Evolutionary conservation across 768 basidiomycete genomes (phyloP).

Genomic region (Lactifluus piperatus): DNA sequence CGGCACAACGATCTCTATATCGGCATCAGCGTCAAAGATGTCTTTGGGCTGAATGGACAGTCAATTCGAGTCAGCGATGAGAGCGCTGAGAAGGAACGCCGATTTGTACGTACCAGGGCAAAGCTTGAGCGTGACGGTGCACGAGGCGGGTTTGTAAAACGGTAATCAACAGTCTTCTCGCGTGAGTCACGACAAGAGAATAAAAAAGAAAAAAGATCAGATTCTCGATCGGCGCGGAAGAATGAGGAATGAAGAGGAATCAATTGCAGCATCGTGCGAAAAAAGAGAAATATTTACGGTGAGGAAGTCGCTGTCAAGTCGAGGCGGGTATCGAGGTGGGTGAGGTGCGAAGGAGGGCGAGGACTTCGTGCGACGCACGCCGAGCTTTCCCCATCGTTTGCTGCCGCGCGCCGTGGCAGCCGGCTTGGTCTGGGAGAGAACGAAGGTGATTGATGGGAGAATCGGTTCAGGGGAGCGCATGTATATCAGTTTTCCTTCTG

Average conservation of each 20-base stretch:
- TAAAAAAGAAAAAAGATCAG: background rate
- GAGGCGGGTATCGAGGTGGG: slow-evolving; percentile 18
- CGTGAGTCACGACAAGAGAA: background rate
- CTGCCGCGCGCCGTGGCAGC: background rate
- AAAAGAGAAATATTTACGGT: slow-evolving; percentile 5
- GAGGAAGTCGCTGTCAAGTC: slow-evolving; percentile 16
- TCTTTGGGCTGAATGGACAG: slow-evolving; percentile 10
- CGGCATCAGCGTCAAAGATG: slow-evolving; percentile 16
- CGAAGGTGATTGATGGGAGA: slow-evolving; percentile 20
- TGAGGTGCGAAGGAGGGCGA: slow-evolving; percentile 11
- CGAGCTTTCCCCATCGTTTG: background rate
- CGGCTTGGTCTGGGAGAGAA: slow-evolving; percentile 10
- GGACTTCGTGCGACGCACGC: slow-evolving; percentile 6
- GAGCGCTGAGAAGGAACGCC: background rate
- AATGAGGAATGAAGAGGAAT: background rate
- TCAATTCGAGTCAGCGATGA: background rate
- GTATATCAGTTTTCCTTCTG: background rate
- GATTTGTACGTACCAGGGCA: slow-evolving; percentile 15
- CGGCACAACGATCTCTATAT: slow-evolving; percentile 19
- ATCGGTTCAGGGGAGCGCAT: slow-evolving; percentile 17
- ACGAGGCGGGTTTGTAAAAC: slow-evolving; percentile 7
- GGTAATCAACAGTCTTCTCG: slow-evolving; percentile 19
- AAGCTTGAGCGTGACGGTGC: slow-evolving; percentile 18
- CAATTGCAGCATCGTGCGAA: background rate
- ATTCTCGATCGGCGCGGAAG: background rate